These are phyloP conservation scores for Conringia planisiliqua DNA, from an alignment of 345 rosid genomes.

Conservation along the genomic window DNA sequence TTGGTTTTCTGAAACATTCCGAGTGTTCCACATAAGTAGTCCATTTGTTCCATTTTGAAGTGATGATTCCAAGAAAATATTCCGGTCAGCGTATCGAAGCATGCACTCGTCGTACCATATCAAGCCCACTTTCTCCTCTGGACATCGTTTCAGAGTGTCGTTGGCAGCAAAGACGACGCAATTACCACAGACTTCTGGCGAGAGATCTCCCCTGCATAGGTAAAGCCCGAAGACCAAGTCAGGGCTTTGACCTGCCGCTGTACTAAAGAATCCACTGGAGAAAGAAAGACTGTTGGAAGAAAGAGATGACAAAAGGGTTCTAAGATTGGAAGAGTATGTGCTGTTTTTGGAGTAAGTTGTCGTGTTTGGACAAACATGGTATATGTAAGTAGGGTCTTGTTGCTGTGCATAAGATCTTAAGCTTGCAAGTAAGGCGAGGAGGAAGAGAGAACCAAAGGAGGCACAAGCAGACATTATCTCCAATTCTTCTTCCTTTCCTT, in stretches of 20 bases:
- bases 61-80: neutral
- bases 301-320: neutral
- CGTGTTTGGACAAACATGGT: neutral
- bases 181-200: constrained; percentile 10
- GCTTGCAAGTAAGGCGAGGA: neutral
- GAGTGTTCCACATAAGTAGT: neutral
- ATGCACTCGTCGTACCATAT: constrained; percentile 33
- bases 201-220: constrained; percentile 33
- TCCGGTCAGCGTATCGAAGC: constrained; percentile 20
- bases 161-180: constrained; percentile 25
- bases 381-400: neutral
- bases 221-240: constrained; percentile 33
- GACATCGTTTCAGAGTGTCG: constrained; percentile 8
- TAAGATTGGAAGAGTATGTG: constrained; percentile 4
- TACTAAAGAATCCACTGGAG: constrained; percentile 35
- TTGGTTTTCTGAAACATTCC: neutral
- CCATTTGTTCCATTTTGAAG: neutral
- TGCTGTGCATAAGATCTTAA: constrained; percentile 7
- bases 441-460: neutral
- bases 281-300: neutral
- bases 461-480: neutral
- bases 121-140: constrained; percentile 4
- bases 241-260: constrained; percentile 15
- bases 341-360: constrained; percentile 31
- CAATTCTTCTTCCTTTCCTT: neutral